Evolutionary conservation across 192 early-diverging fungal species (phyloP), one percentile per base, ranked within the genome.

Genomic region (Martensiomyces pterosporus): DNA sequence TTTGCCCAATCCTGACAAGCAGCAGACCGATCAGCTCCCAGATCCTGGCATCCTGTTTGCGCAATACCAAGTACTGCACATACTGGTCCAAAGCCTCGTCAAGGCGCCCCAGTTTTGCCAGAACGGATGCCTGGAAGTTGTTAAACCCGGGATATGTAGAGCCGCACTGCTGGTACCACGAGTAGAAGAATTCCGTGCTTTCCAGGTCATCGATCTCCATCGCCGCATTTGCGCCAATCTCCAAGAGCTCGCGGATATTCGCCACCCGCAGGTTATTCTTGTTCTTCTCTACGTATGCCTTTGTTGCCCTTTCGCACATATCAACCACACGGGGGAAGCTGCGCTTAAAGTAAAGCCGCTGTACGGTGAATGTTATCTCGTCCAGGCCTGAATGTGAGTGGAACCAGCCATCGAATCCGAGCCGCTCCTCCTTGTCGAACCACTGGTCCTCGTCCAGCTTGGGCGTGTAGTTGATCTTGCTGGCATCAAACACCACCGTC

Each of bases 121-220:
- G 39, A 3, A 43, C 49, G 19, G 64, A 49, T 12, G 63, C 57
- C 23, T 35, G 43, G 39, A 73, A 65, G 17, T 21, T n/a, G 29
- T 47, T 62, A 39, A 61, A 73, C 43, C 62, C 69, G 9, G 69
- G 69, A 39, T 61, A 60, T 41, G 32, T 61, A 4, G 62, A 57
- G 9, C 69, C 62, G n/a, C 69, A 73, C 16, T 55, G 35, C 39
- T 27, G 6, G 24, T 65, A 73, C 58, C 42, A 52, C 19, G 46
- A 57, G 26, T 58, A 62, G 43, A 73, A 73, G 18, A 44, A 53
- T 23, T 33, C 35, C 14, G 42, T 16, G 3, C 23, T 27, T 5
- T 54, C 57, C 39, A 44, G 5, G 17, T 54, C 50, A 18, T 22
- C 47, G 7, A 26, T 18, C 8, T 32, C 49, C 16, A 73, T 58